Percentiles rank a stretch among this genome's conserved stretches.
Conservation (phyloP, 192 early-diverging fungal genomes). For the Entomortierella lignicola region DNA sequence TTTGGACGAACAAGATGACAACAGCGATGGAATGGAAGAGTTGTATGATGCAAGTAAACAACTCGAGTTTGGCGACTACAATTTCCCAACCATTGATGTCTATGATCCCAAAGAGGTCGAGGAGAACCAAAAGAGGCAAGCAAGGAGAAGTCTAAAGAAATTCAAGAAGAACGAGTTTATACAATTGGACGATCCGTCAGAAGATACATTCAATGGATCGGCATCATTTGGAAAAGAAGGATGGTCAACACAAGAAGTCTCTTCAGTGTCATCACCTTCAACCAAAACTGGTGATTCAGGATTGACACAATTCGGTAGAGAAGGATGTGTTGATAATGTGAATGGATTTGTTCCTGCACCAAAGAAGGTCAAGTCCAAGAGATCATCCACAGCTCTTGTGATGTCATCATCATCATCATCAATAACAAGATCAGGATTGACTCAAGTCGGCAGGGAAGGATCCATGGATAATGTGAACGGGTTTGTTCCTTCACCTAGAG, state of each 20-base stretch:
- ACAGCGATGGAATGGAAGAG: constrained; percentile 43
- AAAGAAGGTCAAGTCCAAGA: background rate
- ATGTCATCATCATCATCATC: constrained; percentile 4
- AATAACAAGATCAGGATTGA: background rate
- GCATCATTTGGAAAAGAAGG: constrained; percentile 9
- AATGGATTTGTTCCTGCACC: constrained; percentile 23
- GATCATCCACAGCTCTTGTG: no score
- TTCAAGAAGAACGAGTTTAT: background rate
- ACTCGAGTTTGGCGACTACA: constrained; percentile 65
- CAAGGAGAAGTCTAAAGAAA: background rate
- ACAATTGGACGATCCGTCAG: background rate
- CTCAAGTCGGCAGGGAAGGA: constrained; percentile 1
- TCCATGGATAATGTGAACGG: constrained; percentile 47
- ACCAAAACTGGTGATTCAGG: background rate
- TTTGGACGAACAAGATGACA: constrained; percentile 32
- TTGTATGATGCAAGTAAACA: constrained; percentile 56
- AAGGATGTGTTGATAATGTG: constrained; percentile 44
- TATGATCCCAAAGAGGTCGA: background rate
- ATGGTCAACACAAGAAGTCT: background rate
- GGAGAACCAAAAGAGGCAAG: background rate
- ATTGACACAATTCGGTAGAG: background rate
- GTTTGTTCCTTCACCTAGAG: constrained; percentile 11
- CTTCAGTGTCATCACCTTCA: background rate
- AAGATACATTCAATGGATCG: background rate
- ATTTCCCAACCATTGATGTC: constrained; percentile 63